Percentiles rank a stretch among this genome's conserved stretches.
These are phyloP conservation scores for Lichtheimia ornata DNA, from an alignment of 371 early-diverging fungal species.

Conservation along the genomic window DNA sequence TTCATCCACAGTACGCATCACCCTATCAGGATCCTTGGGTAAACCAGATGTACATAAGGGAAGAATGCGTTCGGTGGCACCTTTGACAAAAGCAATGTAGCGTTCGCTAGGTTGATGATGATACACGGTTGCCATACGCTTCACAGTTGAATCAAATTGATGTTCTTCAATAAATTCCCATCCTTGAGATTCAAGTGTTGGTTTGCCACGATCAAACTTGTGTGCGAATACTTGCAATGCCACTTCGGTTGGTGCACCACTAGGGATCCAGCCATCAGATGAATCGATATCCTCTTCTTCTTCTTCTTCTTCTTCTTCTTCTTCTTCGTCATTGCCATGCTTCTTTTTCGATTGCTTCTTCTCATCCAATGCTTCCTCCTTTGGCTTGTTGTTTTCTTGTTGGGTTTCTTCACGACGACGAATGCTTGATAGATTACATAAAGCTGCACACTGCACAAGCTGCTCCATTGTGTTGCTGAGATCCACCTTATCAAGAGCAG, in stretches of 20 bases:
- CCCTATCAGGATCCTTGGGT: constrained; percentile 14
- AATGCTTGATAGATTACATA: constrained; percentile 60
- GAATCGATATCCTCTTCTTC: neutral
- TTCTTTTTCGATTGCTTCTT: constrained; percentile 13
- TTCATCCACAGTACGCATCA: constrained; percentile 21
- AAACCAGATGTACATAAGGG: constrained; percentile 17
- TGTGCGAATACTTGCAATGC: constrained; percentile 73
- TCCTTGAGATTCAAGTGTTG: constrained; percentile 36
- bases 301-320: constrained; percentile 10
- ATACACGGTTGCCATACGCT: constrained; percentile 68
- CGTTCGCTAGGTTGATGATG: constrained; percentile 31
- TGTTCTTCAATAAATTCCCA: constrained; percentile 71
- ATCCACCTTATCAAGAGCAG: constrained; percentile 16
- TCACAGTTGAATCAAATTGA: constrained; percentile 76
- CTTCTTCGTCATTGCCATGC: constrained; percentile 42
- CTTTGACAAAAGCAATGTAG: constrained; percentile 62
- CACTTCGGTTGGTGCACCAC: constrained; percentile 42
- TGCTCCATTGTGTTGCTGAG: constrained; percentile 4
- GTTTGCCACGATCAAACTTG: constrained; percentile 63
- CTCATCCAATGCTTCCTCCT: constrained; percentile 25
- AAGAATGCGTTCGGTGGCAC: constrained; percentile 57
- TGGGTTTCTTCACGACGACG: constrained; percentile 13
- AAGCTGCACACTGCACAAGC: constrained; percentile 42
- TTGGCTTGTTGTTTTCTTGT: neutral
- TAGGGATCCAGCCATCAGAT: constrained; percentile 17